phyloP scores from a whole-genome alignment of 2,329 filamentous ascomycete genomes.

The Colletotrichum graminicola region DNA sequence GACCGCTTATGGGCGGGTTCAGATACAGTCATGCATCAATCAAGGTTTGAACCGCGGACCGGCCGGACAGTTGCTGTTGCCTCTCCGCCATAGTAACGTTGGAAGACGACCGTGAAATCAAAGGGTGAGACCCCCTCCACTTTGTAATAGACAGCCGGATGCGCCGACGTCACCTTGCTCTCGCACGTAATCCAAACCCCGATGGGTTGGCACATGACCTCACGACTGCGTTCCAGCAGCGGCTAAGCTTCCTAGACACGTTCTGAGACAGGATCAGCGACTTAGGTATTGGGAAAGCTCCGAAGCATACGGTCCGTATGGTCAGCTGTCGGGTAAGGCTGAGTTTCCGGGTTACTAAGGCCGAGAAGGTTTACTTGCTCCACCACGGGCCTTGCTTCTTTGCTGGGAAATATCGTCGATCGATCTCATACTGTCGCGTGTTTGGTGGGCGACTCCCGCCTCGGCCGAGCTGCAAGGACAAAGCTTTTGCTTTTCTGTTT shows the following conservation, averaged over 20 bases:
- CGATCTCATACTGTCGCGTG: not conserved
- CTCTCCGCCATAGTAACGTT: not conserved
- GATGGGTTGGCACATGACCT: not conserved
- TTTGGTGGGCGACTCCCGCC: not conserved
- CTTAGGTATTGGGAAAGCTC: not conserved
- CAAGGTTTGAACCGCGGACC: not conserved
- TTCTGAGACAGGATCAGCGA: not conserved
- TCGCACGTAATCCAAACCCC: constrained; percentile 3
- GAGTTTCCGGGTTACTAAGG: not conserved
- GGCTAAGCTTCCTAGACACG: constrained; percentile 5
- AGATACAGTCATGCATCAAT: too few relatives aligned
- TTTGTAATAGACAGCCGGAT: not conserved
- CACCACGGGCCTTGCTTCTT: not conserved
- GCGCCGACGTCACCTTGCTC: not conserved
- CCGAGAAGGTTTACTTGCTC: not conserved
- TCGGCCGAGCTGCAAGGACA: not conserved
- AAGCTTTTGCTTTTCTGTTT: not conserved
- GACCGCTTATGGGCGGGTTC: too few relatives aligned
- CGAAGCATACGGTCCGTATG: not conserved
- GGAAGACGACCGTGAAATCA: not conserved
- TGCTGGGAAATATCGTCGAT: not conserved
- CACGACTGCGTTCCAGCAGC: not conserved
- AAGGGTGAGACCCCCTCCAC: not conserved
- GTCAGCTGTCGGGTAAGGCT: not conserved
- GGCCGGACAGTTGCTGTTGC: not conserved